Base-by-base conservation (phyloP, 139 green algal species). In the Zygnema circumcarinatum region DNA sequence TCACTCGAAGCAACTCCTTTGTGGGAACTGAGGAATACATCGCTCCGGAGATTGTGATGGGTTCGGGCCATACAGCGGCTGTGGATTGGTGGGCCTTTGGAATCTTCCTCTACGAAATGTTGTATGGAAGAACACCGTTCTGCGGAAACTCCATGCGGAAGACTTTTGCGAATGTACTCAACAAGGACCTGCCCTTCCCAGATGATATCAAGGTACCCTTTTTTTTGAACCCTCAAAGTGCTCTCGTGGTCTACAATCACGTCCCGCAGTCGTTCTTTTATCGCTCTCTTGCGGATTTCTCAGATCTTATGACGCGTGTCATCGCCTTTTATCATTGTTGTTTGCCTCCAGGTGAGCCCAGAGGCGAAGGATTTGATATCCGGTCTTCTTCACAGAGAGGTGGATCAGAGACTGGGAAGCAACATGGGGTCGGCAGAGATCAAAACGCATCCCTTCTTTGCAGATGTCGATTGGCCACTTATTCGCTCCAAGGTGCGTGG, bases 381-480 rank as follows among this genome's bases (percentile, higher is more conserved):
- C 21, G 68, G 92, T 83, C 94, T 99, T 79, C 94, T 99, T 69
- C 67, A 91, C 36, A 96, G 97, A 86, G 94, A 96, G 74, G 92
- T 94, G 1, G 90, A 81, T 79, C 85, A 95, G 33, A 81, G 92
- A 2, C 85, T 98, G 78, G 95, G 96, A 33, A 79, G 82, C 67
- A 38, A 73, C n/a, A 91, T 91, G 3, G 97, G 97, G 22, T 96
- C 96, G 2, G 95, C 98, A 74, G 97, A 98, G 67, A 95, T 99
- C 82, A 99, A 98, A 92, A 36, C 74, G 38, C 96, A 99, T 90
- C 93, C 94, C 36, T 99, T 96, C 90, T 99, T 98, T 90, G 76
- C 89, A 32, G 87, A 87, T 35, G 90, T 98, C 67, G 95, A 98
- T 86, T 99, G 96, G 96, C 90, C 94, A 32, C 93, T 99, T 42